Evolutionary conservation across 805 yeast genomes (phyloP), one percentile per base, ranked within the genome.

Genomic region (Yarrowia sp.): DNA sequence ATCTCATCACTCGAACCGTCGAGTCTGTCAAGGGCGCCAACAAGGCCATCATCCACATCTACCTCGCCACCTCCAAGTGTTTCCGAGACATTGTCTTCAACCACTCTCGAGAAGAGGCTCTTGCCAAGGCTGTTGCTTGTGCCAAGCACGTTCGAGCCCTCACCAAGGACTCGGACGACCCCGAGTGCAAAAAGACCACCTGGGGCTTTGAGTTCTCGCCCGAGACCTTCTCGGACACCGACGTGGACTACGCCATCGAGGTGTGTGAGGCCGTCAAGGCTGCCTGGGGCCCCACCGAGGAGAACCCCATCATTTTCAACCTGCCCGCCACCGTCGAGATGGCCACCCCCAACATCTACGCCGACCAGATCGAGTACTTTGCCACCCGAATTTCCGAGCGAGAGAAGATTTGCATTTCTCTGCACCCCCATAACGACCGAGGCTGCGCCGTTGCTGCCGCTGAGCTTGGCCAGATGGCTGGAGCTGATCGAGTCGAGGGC

Each of bases 361-460:
- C 96, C 45, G 96, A 89, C 74, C 95, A 88, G 79, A 85, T 89
- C 66, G 96, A 89, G 79, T 88, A 83, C 74, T 89, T 89, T 71
- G 73, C 84, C 55, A 83, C 83, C 14, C 77, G 84, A 67, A 83
- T 89, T 65, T 70, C 83, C 53, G 83, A 88, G 68, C 84, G 96
- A 69, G 89, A 87, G 65, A 86, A 81, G 69, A 83, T 89, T 28
- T 85, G 90, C 70, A 83, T 89, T 61, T 88, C 95, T 13, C 81
- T 89, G 65, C 96, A 89, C 74, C 89, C 91, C 36, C 96, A 89
- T 76, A 89, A 89, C 70, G 95, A 89, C 76, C 82, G 96, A 72
- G 96, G 96, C 22, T 88, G 93, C 74, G 92, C 89, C 13, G 92
- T 89, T n/a, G 95, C 93, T 10, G 95, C 95, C 39, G 87, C 92